These are phyloP conservation scores for Cydonia oblonga DNA, from an alignment of 331 rosid genomes.

Conservation along the genomic window DNA sequence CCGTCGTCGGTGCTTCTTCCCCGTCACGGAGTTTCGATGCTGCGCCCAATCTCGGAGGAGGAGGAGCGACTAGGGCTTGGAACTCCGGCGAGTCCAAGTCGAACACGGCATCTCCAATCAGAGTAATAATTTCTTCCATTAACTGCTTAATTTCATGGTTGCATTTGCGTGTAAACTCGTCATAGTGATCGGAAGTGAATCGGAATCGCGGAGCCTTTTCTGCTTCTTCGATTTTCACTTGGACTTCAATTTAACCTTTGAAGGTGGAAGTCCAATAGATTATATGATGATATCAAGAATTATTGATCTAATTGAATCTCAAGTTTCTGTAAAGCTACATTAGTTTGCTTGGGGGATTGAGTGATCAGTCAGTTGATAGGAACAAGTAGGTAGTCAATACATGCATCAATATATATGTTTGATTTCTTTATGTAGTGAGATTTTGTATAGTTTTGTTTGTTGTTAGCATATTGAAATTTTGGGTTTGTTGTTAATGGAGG, in stretches of 20 bases:
- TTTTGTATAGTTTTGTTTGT: not conserved
- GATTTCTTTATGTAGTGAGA: not conserved
- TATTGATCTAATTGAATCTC: not conserved
- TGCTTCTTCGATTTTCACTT: not conserved
- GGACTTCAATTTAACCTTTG: not conserved
- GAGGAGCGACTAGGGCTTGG: slow-evolving; percentile 36
- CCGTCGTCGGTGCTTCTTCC: slow-evolving; percentile 23
- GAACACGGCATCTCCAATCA: slow-evolving; percentile 24
- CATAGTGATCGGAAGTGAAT: not conserved
- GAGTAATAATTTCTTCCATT: slow-evolving; percentile 21
- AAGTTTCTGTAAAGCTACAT: not conserved
- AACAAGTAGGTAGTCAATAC: not conserved
- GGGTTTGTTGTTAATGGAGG: not conserved
- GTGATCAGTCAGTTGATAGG: not conserved
- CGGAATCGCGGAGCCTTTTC: not conserved
- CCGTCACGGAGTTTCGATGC: slow-evolving; percentile 34
- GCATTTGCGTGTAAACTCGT: not conserved
- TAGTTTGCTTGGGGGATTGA: not conserved
- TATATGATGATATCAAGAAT: too few relatives aligned
- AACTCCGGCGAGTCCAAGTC: slow-evolving; percentile 42
- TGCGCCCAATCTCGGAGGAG: slow-evolving; percentile 22
- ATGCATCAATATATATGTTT: not conserved
- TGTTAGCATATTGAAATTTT: not conserved
- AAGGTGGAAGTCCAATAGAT: not conserved
- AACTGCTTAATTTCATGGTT: not conserved